phyloP scores from a whole-genome alignment of 1,284 basidiomycete genomes.

The Xerocomus minutiporus region DNA sequence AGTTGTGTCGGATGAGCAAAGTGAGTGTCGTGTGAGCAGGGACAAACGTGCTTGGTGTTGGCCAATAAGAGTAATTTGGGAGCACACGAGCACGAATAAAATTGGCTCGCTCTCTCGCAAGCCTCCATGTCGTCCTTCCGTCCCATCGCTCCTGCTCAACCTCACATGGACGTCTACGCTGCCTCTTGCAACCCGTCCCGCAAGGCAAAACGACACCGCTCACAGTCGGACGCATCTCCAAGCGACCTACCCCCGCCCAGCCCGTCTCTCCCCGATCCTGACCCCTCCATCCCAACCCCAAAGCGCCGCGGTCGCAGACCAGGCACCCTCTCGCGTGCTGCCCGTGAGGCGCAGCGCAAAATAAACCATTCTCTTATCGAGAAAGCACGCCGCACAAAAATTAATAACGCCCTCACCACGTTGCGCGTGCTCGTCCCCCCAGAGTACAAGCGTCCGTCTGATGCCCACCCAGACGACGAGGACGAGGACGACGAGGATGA shows the following conservation, averaged over 20 bases:
- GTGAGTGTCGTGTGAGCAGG: slow-evolving; percentile 9
- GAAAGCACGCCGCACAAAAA: slow-evolving; percentile 77
- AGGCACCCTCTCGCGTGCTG: slow-evolving; percentile 60
- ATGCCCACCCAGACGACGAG: slow-evolving; percentile 18
- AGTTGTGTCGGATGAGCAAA: not conserved
- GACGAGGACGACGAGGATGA: slow-evolving; percentile 31
- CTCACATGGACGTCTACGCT: slow-evolving; percentile 37
- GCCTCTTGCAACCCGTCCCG: slow-evolving; percentile 56
- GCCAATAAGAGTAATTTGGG: slow-evolving; percentile 5
- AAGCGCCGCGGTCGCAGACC: slow-evolving; percentile 67
- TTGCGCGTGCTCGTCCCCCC: slow-evolving; percentile 62
- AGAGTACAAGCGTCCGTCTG: slow-evolving; percentile 37
- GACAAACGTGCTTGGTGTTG: slow-evolving; percentile 19
- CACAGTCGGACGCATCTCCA: not conserved
- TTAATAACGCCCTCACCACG: slow-evolving; percentile 71
- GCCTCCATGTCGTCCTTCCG: slow-evolving; percentile 14
- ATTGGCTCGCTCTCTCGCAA: not conserved
- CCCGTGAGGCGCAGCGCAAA: slow-evolving; percentile 72
- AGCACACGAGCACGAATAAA: slow-evolving; percentile 3
- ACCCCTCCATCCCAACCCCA: slow-evolving; percentile 19
- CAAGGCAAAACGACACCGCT: slow-evolving; percentile 47
- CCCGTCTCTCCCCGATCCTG: slow-evolving; percentile 20
- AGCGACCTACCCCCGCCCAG: not conserved
- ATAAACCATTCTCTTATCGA: slow-evolving; percentile 82
- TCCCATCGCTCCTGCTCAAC: slow-evolving; percentile 25